These are phyloP conservation scores for Escallonia herrerae DNA, from an alignment of 129 eudicot genomes.

Conservation along the genomic window DNA sequence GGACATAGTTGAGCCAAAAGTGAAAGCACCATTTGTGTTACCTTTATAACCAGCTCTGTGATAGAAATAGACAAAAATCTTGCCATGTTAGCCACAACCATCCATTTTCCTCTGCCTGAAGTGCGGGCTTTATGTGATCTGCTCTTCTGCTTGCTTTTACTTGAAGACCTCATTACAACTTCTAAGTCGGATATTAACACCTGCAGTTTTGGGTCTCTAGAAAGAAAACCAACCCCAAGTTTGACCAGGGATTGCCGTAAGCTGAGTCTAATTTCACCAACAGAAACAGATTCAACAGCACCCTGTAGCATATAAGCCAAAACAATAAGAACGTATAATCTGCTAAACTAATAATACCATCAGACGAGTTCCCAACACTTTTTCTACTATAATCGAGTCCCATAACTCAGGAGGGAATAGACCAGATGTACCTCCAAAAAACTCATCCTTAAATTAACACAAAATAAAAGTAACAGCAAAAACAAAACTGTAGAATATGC, in stretches of 20 bases:
- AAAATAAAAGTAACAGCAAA: not conserved
- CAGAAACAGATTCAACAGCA: constrained; percentile 72
- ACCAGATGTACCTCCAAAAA: not conserved
- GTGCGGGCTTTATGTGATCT: constrained; percentile 48
- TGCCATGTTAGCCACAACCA: constrained; percentile 85
- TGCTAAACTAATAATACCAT: not conserved
- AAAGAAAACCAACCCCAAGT: constrained; percentile 81
- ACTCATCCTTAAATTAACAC: not conserved
- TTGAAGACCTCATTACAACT: constrained; percentile 68
- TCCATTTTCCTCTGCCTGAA: constrained; percentile 93
- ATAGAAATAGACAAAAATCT: constrained; percentile 79
- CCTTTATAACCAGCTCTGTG: constrained; percentile 78
- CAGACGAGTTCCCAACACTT: no score
- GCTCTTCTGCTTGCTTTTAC: constrained; percentile 37
- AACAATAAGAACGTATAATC: constrained; percentile 14
- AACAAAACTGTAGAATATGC: no score
- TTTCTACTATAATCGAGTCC: not conserved
- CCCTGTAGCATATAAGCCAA: constrained; percentile 55
- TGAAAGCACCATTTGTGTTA: constrained; percentile 5
- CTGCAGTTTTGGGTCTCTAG: constrained; percentile 90
- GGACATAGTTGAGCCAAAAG: not conserved
- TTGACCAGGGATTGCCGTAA: constrained; percentile 87
- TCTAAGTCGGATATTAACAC: constrained; percentile 77
- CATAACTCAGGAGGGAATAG: not conserved
- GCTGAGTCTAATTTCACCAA: constrained; percentile 94